Percentiles rank a stretch among this genome's conserved stretches.
Conservation (phyloP, 805 yeast species). For the Pichia ethanolica region DNA sequence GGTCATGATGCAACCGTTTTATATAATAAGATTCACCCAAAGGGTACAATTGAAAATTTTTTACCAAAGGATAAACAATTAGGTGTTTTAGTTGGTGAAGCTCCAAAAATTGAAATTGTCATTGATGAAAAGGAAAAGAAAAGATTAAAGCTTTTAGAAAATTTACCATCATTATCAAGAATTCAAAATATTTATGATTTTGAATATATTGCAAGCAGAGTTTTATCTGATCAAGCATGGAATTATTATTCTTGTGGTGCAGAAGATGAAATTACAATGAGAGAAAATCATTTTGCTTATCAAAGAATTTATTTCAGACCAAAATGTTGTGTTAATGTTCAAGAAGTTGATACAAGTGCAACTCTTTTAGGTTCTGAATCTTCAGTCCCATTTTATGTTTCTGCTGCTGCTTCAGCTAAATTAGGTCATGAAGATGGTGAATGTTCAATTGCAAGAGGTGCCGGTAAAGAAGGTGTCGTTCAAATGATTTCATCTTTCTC, state of each 20-base stretch:
- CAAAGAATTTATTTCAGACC: constrained; percentile 88
- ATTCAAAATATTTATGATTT: constrained; percentile 78
- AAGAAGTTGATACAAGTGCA: constrained; percentile 58
- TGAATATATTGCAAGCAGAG: constrained; percentile 75
- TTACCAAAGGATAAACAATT: constrained; percentile 53
- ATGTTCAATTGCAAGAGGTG: constrained; percentile 74
- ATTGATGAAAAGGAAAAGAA: constrained; percentile 36
- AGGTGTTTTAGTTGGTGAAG: constrained; percentile 39
- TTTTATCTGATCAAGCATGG: constrained; percentile 76
- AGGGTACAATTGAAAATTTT: constrained; percentile 65
- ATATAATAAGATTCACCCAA: constrained; percentile 85
- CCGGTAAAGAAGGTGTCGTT: constrained; percentile 58
- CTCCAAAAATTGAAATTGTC: constrained; percentile 27
- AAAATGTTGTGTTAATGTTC: constrained; percentile 70
- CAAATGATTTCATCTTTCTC: constrained; percentile 94
- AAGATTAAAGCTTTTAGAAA: constrained; percentile 35
- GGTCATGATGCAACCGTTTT: constrained; percentile 55
- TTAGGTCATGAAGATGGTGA: constrained; percentile 94
- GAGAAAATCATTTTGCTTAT: constrained; percentile 87
- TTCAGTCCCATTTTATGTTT: constrained; percentile 74
- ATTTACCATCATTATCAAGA: constrained; percentile 65
- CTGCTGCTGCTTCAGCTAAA: constrained; percentile 89
- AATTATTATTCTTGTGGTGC: constrained; percentile 88
- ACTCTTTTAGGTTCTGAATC: constrained; percentile 65
- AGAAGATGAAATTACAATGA: constrained; percentile 82